Percentiles rank a stretch among this genome's conserved stretches.
Evolutionary conservation across 225 moss, liverwort and hornwort species (phyloP).

Genomic region (Antitrichia curtipendula): DNA sequence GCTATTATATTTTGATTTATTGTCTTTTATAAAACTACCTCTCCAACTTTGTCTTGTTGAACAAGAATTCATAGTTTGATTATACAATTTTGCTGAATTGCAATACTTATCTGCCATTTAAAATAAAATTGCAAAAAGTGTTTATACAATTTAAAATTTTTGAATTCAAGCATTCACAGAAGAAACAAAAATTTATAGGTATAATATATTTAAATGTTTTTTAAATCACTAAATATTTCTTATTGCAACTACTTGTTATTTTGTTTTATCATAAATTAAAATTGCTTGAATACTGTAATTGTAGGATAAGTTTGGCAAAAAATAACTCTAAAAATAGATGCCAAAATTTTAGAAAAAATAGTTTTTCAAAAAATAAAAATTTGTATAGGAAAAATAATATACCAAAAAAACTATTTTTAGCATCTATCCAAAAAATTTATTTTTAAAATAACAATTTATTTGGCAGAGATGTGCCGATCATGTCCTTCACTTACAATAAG

Average conservation of each 20-base stretch:
- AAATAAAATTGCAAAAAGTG: accelerated
- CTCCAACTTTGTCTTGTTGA: not conserved
- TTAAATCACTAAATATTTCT: too few relatives aligned
- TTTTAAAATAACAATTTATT: not conserved
- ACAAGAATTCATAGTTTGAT: not conserved
- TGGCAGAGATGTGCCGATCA: accelerated
- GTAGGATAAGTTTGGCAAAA: not conserved
- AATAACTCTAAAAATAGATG: not conserved
- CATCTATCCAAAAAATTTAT: too few relatives aligned
- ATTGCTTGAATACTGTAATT: accelerated
- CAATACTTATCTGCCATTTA: not conserved
- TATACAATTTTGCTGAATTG: not conserved
- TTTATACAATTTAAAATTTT: not conserved
- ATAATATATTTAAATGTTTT: not conserved
- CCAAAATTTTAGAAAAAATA: not conserved
- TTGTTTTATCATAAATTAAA: too few relatives aligned
- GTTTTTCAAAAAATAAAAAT: accelerated
- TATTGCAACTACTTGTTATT: not conserved
- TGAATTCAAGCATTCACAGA: not conserved
- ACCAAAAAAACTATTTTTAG: too few relatives aligned
- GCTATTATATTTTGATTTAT: not conserved
- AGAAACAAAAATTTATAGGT: not conserved
- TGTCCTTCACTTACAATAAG: accelerated
- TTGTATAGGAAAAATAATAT: accelerated
- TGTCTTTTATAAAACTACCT: not conserved